Evolutionary conservation across 2,329 filamentous ascomycete genomes (phyloP).

Genomic region (Daldinia eschscholtzii): DNA sequence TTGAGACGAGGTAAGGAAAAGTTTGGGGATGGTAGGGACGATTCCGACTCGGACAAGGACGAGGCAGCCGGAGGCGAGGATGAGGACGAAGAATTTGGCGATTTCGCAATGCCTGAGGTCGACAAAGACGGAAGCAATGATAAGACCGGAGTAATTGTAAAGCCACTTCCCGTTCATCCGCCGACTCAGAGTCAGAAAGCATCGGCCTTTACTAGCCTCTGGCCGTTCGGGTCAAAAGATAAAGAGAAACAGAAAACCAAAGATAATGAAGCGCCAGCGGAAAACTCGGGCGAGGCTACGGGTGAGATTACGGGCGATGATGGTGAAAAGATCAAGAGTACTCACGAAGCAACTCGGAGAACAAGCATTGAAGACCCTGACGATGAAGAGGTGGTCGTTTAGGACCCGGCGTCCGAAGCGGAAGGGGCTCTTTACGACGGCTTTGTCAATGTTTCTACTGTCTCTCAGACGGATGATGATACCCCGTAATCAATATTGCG

Average conservation of each 20-base stretch:
- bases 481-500: slow-evolving; percentile 22
- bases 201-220: slow-evolving; percentile 64
- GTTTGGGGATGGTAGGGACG: slow-evolving; percentile 59
- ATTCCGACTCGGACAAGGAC: slow-evolving; percentile 60
- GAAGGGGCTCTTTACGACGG: slow-evolving; percentile 27
- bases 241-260: slow-evolving; percentile 51
- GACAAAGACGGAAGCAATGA: slow-evolving; percentile 50
- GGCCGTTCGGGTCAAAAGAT: slow-evolving; percentile 64
- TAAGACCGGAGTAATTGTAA: slow-evolving; percentile 59
- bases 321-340: slow-evolving; percentile 58
- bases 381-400: slow-evolving; percentile 57
- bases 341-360: slow-evolving; percentile 65
- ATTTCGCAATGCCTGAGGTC: slow-evolving; percentile 75
- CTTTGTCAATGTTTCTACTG: slow-evolving; percentile 39
- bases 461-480: slow-evolving; percentile 23
- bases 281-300: slow-evolving; percentile 52
- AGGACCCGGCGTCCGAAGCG: slow-evolving; percentile 45
- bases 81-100: slow-evolving; percentile 72
- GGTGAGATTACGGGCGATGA: slow-evolving; percentile 57
- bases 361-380: slow-evolving; percentile 72
- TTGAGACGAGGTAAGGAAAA: slow-evolving; percentile 52
- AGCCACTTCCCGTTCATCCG: slow-evolving; percentile 68
- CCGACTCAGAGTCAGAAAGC: slow-evolving; percentile 55
- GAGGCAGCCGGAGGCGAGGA: slow-evolving; percentile 46
- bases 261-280: slow-evolving; percentile 53